These are phyloP conservation scores for Wolfiporia cocos DNA, from an alignment of 1,284 basidiomycete species.

Conservation along the genomic window DNA sequence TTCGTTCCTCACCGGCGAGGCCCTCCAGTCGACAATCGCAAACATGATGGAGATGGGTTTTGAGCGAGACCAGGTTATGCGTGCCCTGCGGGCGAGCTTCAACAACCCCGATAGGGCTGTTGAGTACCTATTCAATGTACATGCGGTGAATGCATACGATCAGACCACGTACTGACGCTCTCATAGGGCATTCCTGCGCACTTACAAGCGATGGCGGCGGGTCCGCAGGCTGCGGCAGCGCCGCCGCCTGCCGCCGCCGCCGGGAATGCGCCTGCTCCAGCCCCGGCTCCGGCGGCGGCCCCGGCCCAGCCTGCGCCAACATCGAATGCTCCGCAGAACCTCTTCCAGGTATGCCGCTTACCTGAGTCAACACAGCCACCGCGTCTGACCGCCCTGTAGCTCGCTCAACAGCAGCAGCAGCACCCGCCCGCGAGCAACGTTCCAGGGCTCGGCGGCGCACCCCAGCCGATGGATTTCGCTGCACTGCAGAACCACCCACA, in stretches of 20 bases:
- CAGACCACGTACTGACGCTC: constrained; percentile 7
- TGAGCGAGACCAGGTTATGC: constrained; percentile 77
- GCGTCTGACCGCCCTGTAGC: too few relatives aligned
- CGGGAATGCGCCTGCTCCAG: constrained; percentile 26
- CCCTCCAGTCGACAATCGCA: constrained; percentile 69
- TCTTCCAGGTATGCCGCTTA: constrained; percentile 57
- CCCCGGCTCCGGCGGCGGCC: constrained; percentile 31
- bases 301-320: constrained; percentile 23
- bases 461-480: constrained; percentile 39
- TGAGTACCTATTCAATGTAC: constrained; percentile 92
- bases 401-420: constrained; percentile 70
- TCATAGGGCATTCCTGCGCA: constrained; percentile 78
- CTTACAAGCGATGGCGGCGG: constrained; percentile 40
- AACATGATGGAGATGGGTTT: constrained; percentile 97
- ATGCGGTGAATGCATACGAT: constrained; percentile 23
- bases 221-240: constrained; percentile 27
- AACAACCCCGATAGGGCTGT: constrained; percentile 99
- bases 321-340: constrained; percentile 53
- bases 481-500: constrained; percentile 57
- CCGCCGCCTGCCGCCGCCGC: constrained; percentile 27
- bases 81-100: constrained; percentile 89
- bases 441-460: constrained; percentile 25
- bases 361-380: constrained; percentile 5
- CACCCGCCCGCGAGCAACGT: constrained; percentile 28
- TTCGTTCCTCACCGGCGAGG: constrained; percentile 70